Percentiles rank a stretch among this genome's conserved stretches.
Conservation (phyloP, 2,329 filamentous ascomycete genomes). For the Nemania sp. region DNA sequence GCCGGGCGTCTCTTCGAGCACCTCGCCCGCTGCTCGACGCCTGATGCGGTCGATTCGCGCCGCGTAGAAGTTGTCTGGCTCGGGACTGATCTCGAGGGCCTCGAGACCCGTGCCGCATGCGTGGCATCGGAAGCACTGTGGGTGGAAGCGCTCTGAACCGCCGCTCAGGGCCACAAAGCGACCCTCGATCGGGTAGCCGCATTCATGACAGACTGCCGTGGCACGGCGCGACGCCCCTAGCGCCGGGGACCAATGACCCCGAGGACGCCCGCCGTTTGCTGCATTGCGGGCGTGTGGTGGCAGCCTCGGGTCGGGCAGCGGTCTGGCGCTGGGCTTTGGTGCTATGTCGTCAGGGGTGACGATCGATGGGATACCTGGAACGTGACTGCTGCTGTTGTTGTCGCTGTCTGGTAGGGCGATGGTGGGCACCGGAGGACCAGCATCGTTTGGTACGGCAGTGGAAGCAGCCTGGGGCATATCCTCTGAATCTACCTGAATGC, state of each 20-base stretch:
- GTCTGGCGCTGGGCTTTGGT: conserved; percentile 44
- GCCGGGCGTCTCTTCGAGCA: conserved; percentile 65
- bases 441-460: conserved; percentile 53
- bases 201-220: conserved; percentile 82
- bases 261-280: conserved; percentile 47
- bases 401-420: conserved; percentile 46
- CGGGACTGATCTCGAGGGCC: conserved; percentile 93
- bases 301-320: conserved; percentile 54
- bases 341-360: conserved; percentile 51
- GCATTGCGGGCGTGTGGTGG: conserved; percentile 41
- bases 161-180: conserved; percentile 86
- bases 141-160: conserved; percentile 77
- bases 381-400: conserved; percentile 6
- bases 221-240: conserved; percentile 52
- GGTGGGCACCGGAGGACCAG: conserved; percentile 44
- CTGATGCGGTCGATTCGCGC: conserved; percentile 76
- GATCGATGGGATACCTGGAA: conserved; percentile 46
- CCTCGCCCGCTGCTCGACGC: conserved; percentile 61
- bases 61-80: conserved; percentile 73
- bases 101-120: conserved; percentile 87
- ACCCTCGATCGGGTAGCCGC: conserved; percentile 81
- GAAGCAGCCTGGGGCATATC: conserved; percentile 53
- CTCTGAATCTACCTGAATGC: conserved; percentile 50
- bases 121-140: conserved; percentile 89
- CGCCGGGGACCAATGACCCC: conserved; percentile 64